Evolutionary conservation across 2,329 filamentous ascomycete species (phyloP), one percentile per base, ranked within the genome.

Genomic region (Colletotrichum echinochloae): DNA sequence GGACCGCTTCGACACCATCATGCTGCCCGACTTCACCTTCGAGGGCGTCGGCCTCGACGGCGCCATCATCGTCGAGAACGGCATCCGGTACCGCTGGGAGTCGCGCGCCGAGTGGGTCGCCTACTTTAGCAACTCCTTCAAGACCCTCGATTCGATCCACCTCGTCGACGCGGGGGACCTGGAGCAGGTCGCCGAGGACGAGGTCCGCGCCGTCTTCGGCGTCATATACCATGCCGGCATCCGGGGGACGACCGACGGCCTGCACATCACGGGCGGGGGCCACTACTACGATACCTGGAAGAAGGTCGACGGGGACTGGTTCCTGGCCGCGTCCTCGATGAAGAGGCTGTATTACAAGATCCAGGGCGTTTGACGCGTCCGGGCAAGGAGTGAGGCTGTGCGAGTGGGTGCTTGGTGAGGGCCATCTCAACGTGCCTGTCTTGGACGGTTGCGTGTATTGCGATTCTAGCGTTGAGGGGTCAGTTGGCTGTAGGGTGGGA

Each of bases 251-350:
- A 61, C 60, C 33, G 41, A 18, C 9, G 61, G 65, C 5, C 1
- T 49, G 14, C 60, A 62, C 11, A 28, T 23, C 11, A 70, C 69
- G 0, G 70, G 72, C 7, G 72, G 54, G 1, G 72, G 71, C 7
- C 63, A 73, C 12, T 73, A 73, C 20, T 48, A 72, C 20, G 72
- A 73, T 61, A 71, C 64, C 0, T 72, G 72, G 71, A 57, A 49
- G 8, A 49, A 23, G 39, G 54, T 66, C 23, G 64, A 60, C 1
- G 72, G 57, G 23, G 71, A 69, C n/a, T 73, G 72, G 67, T 63
- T 60, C 37, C 23, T 73, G 39, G 23, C 62, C 35, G 55, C 60
- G 23, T 49, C 66, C 35, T 64, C 30, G 46, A 71, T 73, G 71
- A 55, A 48, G 41, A 68, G 67, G 67, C 6, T 68, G 14, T 73